Base-by-base conservation (phyloP, 2,329 filamentous ascomycete species). In the Trichothecium roseum region DNA sequence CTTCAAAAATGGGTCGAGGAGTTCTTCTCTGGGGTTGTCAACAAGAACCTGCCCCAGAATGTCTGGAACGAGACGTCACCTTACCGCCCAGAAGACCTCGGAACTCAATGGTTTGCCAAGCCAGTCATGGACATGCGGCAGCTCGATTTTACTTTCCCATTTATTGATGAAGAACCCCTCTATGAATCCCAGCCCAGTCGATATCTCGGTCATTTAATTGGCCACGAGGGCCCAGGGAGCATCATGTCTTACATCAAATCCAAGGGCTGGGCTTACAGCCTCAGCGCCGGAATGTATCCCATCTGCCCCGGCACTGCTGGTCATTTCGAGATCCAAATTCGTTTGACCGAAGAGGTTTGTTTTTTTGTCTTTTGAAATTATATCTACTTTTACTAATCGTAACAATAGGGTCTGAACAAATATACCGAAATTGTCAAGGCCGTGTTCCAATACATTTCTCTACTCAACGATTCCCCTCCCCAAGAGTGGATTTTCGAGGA, bases 401-500 rank as follows among this genome's bases (percentile, higher is more conserved):
- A 22, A n/a, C n/a, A 8, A 10, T 17, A 73, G 68, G 72, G 86
- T 5, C 61, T 94, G 36, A 81, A 81, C 49, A 69, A 89, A 46
- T 91, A 94, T 59, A 72, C 79, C 39, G 83, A 94, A 49, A 75
- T 95, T 14, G 71, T 82, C 43, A 88, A 88, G 56, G 74, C 80
- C 20, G 72, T 94, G 42, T 95, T 95, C 62, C 81, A 94, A 54
- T 98, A 98, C 50, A 78, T 96, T 42, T 78, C 86, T 9, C 74
- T 98, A 55, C 72, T 98, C 37, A 78, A 78, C 42, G 84, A 94
- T 48, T 70, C 72, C 3, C 74, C 81, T 5, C 88, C 89, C 0
- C 81, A 93, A 46, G 69, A 93, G 54, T 96, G 91, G 91, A 87
- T 96, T 39, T 88, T 91, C 40, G 76, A 94, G 22, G 91, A 98